Evolutionary conservation across 139 green algal species (phyloP).

Genomic region (Mesotaenium endlicherianum): DNA sequence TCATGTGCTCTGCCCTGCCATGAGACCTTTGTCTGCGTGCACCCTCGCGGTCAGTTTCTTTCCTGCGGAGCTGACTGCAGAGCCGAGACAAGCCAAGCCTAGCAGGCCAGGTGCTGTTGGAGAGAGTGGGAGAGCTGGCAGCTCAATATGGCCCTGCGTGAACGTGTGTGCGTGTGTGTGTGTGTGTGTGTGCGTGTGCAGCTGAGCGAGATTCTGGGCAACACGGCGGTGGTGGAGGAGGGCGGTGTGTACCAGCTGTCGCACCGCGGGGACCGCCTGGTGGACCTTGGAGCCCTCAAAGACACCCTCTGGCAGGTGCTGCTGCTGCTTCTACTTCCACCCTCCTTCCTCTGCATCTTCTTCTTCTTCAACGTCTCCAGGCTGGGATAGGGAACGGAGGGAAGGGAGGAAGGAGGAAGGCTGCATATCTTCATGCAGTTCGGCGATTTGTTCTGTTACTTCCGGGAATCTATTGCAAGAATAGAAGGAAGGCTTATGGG

Average conservation of each 20-base stretch:
- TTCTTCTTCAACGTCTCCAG: background rate
- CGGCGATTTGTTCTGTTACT: too few relatives aligned
- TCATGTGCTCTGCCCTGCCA: background rate
- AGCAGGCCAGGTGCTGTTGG: background rate
- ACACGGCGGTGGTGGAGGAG: background rate
- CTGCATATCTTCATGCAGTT: too few relatives aligned
- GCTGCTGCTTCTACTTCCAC: background rate
- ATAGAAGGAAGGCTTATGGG: too few relatives aligned
- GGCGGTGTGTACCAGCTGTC: slow-evolving; percentile 9
- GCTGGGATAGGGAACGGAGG: too few relatives aligned
- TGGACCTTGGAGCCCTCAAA: slow-evolving; percentile 20
- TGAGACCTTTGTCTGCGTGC: background rate
- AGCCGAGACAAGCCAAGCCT: background rate
- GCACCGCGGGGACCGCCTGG: slow-evolving; percentile 20
- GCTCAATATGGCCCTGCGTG: background rate
- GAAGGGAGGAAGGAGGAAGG: too few relatives aligned
- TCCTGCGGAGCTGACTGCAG: background rate
- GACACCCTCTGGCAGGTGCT: slow-evolving; percentile 13
- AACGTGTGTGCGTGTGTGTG: background rate
- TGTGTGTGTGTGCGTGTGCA: background rate
- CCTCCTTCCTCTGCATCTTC: background rate
- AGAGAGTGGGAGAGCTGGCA: background rate
- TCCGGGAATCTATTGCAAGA: too few relatives aligned
- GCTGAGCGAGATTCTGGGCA: slow-evolving; percentile 32
- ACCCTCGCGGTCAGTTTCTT: background rate